Conservation (phyloP, 2,329 filamentous ascomycete species). For the Magnaporthiopsis poae region DNA sequence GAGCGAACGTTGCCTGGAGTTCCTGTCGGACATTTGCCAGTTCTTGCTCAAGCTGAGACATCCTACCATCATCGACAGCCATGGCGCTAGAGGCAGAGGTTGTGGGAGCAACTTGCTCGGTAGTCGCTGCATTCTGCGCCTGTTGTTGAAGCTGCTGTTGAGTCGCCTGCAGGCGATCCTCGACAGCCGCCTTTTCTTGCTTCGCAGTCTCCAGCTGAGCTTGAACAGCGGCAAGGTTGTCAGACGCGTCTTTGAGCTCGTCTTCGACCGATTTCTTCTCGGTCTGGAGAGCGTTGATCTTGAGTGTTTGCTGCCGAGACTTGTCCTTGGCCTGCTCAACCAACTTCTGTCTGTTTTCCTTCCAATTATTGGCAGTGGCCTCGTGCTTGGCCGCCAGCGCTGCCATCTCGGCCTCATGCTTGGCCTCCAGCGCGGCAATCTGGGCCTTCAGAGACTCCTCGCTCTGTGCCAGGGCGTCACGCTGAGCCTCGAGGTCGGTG, state of each 20-base stretch:
- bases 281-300: slow-evolving; percentile 44
- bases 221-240: slow-evolving; percentile 28
- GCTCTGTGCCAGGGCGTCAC: slow-evolving; percentile 43
- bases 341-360: slow-evolving; percentile 40
- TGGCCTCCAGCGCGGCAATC: slow-evolving; percentile 40
- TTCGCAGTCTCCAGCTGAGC: slow-evolving; percentile 46
- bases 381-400: slow-evolving; percentile 43
- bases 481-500: slow-evolving; percentile 53
- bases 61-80: slow-evolving; percentile 10
- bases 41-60: slow-evolving; percentile 38
- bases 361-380: slow-evolving; percentile 45
- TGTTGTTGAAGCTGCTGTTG: slow-evolving; percentile 2
- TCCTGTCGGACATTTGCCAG: slow-evolving; percentile 45
- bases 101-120: slow-evolving; percentile 31
- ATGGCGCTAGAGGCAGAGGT: slow-evolving; percentile 1
- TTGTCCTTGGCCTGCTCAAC: slow-evolving; percentile 55
- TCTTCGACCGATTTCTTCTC: slow-evolving; percentile 44
- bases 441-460: slow-evolving; percentile 44
- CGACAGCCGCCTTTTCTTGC: slow-evolving; percentile 22
- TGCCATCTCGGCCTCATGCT: slow-evolving; percentile 44
- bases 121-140: slow-evolving; percentile 24
- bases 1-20: slow-evolving; percentile 53
- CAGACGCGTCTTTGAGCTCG: slow-evolving; percentile 35
- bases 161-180: slow-evolving; percentile 20
- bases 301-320: slow-evolving; percentile 40